Evolutionary conservation across 2,329 filamentous ascomycete species (phyloP), one percentile per base, ranked within the genome.

Genomic region (Ceratocystis cacaofunesta): DNA sequence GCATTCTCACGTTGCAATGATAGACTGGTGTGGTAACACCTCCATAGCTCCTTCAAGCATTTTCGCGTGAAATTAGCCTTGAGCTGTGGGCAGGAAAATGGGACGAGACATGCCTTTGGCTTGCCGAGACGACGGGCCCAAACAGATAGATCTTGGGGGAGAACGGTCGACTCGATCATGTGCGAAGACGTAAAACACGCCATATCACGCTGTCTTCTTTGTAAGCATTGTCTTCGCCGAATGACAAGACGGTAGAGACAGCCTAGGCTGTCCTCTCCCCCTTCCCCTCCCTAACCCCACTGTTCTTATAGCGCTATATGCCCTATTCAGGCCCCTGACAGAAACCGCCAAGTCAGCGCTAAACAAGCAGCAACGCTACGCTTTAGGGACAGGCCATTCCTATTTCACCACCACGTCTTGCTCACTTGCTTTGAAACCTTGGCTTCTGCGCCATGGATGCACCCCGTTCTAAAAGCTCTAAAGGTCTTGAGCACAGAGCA

Each of bases 81-180:
- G 36, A 3, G 36, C 36, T 12, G 36, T 41, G 36, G 3, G 36
- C 36, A 41, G 36, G 36, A 28, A 57, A 57, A 57, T 57, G 25
- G 25, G 52, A 57, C 52, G 52, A 57, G 52, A 57, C 52, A 57
- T 57, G 52, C 52, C 52, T 32, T 28, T 57, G 25, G 36, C 46
- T 41, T 50, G 17, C 46, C 46, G 46, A 50, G 46, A n/a, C 46
- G 46, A n/a, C 46, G 22, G 46, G 19, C n/a, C 36, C 10, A 41
- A 41, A 41, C 36, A 41, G 36, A 10, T 10, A 41, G 36, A 41
- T 41, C 36, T 41, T 41, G 36, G 36, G 8, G 10, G 36, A 41
- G 36, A 41, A 41, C 36, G 36, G 36, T 41, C 8, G 10, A 41
- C 36, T 41, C 36, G 36, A 41, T 41, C 36, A 41, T 41, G 36